These are phyloP conservation scores for Trichoderma endophyticum DNA, from an alignment of 2,329 filamentous ascomycete species.

Conservation along the genomic window DNA sequence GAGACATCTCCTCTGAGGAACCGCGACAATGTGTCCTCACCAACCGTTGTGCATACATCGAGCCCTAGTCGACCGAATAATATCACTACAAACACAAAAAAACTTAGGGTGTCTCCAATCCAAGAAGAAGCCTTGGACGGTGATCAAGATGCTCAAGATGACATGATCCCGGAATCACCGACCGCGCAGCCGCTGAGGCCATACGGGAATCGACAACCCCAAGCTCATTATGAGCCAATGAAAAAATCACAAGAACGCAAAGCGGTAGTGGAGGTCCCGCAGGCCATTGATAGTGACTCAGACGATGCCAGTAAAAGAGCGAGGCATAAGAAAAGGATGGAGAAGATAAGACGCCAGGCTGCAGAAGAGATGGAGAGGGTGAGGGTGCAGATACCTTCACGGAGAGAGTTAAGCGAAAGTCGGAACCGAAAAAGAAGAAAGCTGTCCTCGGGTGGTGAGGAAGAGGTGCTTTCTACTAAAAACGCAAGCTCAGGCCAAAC, in stretches of 20 bases:
- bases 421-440: slow-evolving; percentile 30
- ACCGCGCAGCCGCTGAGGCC: slow-evolving; percentile 26
- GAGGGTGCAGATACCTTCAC: slow-evolving; percentile 32
- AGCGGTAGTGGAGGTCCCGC: slow-evolving; percentile 23
- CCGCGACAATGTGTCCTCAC: slow-evolving; percentile 46
- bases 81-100: slow-evolving; percentile 29
- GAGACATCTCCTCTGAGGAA: slow-evolving; percentile 50
- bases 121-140: slow-evolving; percentile 28
- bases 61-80: slow-evolving; percentile 39
- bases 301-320: slow-evolving; percentile 33
- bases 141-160: slow-evolving; percentile 27
- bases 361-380: slow-evolving; percentile 41
- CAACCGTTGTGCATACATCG: slow-evolving; percentile 39
- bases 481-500: background rate
- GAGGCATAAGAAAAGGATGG: slow-evolving; percentile 37
- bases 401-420: slow-evolving; percentile 24
- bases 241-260: slow-evolving; percentile 45
- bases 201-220: slow-evolving; percentile 31
- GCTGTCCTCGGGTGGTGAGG: background rate
- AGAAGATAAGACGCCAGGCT: slow-evolving; percentile 39
- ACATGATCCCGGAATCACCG: slow-evolving; percentile 39
- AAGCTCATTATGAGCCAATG: slow-evolving; percentile 45
- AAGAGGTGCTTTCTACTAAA: background rate
- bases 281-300: slow-evolving; percentile 35
- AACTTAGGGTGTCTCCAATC: slow-evolving; percentile 21